Evolutionary conservation across 2,329 filamentous ascomycete genomes (phyloP), one percentile per base, ranked within the genome.

Genomic region (Graphilbum sp.): DNA sequence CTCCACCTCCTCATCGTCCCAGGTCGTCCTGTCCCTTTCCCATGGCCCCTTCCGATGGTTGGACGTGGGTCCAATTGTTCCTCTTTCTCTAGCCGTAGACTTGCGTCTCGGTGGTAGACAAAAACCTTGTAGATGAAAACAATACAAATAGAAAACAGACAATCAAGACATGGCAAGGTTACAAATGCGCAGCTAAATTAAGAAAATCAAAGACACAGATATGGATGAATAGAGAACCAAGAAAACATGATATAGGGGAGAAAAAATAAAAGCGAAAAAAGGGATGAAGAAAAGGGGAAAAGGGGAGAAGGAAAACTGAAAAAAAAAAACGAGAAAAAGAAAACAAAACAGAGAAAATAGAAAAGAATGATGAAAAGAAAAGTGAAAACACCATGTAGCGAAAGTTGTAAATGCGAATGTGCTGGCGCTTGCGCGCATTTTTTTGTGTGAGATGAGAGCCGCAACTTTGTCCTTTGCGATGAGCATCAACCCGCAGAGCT

Each of bases 361-460:
- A 27, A 25, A 27, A 25, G 20, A 9, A 23, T n/a, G n/a, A n/a
- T n/a, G 6, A 21, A 15, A 12, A 34, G 21, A 20, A 34, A 23
- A 38, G 39, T 37, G 45, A 41, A 39, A 20, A 29, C 25, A 48
- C 49, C 49, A 48, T 40, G 33, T 38, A 32, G 18, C 8, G 13
- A 35, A 36, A 34, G 46, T 44, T 45, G 47, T 46, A 5, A 16
- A 21, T 20, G 17, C 15, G 9, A 6, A 8, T 34, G 27, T n/a
- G n/a, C n/a, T n/a, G n/a, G n/a, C n/a, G n/a, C n/a, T n/a, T n/a
- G n/a, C 25, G 21, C 11, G 21, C 21, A 24, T 24, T 24, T 5
- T 24, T 24, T 24, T 5, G 5, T 24, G 21, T 11, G 6, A 6
- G 5, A 5, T 24, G 21, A 6, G 5, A 5, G 21, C 11, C 21